Evolutionary conservation across 345 rosid species (phyloP).

Genomic region (Bretschneidera sinensis): DNA sequence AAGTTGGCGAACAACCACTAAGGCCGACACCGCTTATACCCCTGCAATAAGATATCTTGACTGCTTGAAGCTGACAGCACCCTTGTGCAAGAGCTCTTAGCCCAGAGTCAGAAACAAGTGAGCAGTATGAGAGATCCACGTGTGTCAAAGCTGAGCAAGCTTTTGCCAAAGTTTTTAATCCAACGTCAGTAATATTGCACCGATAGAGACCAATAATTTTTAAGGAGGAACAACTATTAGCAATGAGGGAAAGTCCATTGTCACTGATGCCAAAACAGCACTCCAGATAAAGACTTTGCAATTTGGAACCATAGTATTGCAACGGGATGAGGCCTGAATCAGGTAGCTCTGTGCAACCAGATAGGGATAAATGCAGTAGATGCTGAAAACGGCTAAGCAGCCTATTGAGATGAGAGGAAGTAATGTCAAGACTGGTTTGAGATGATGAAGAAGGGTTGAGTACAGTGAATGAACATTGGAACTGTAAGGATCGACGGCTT

Average conservation of each 20-base stretch:
- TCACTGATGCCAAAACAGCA: constrained; percentile 64
- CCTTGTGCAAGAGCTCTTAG: constrained; percentile 34
- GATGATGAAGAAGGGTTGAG: constrained; percentile 29
- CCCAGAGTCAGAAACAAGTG: constrained; percentile 50
- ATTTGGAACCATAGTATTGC: constrained; percentile 39
- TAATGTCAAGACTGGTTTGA: constrained; percentile 25
- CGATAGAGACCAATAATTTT: constrained; percentile 51
- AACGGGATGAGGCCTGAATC: constrained; percentile 51
- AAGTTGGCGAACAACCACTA: constrained; percentile 47
- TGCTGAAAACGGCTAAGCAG: constrained; percentile 64
- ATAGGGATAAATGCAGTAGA: constrained; percentile 50
- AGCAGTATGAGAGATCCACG: constrained; percentile 56
- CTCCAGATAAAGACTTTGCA: constrained; percentile 51
- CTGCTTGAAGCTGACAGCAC: constrained; percentile 49
- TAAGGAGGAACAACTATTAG: constrained; percentile 44
- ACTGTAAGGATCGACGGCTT: constrained; percentile 44
- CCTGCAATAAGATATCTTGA: constrained; percentile 51
- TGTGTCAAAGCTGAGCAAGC: constrained; percentile 37
- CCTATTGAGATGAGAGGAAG: constrained; percentile 41
- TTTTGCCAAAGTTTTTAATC: constrained; percentile 45
- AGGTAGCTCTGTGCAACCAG: constrained; percentile 54
- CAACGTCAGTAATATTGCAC: constrained; percentile 49
- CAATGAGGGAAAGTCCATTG: constrained; percentile 45
- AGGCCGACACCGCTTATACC: constrained; percentile 51
- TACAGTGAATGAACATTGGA: constrained; percentile 44